Evolutionary conservation across 176 grass and related monocot genomes (phyloP).

Genomic region (Phoenix dactylifera): DNA sequence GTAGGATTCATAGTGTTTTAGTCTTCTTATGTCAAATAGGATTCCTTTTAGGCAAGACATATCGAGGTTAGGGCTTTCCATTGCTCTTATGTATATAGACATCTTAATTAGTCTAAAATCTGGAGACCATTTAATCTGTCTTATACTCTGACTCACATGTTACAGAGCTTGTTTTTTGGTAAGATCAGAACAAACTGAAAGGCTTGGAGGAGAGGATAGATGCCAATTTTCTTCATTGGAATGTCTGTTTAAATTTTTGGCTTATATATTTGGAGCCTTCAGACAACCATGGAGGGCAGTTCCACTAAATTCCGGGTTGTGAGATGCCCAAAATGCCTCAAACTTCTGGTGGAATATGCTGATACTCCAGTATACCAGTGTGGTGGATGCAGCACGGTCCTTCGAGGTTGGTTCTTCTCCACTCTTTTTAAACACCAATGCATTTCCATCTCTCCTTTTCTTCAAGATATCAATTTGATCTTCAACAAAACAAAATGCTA

Average conservation of each 20-base stretch:
- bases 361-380: slow-evolving; percentile 77
- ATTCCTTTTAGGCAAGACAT: too few species aligned
- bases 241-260: not conserved
- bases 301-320: slow-evolving; percentile 63
- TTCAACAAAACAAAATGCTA: too few species aligned
- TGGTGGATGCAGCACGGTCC: slow-evolving; percentile 45
- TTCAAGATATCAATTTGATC: too few species aligned
- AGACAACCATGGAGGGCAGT: slow-evolving; percentile 26
- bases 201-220: not conserved
- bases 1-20: too few species aligned
- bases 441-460: not conserved
- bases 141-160: too few species aligned
- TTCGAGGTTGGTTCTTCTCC: slow-evolving; percentile 49
- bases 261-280: slow-evolving; percentile 1
- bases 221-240: not conserved
- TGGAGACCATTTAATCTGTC: too few species aligned
- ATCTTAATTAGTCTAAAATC: too few species aligned
- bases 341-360: slow-evolving; percentile 78
- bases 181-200: too few species aligned
- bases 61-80: too few species aligned
- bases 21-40: too few species aligned
- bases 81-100: too few species aligned
- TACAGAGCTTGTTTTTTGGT: too few species aligned
- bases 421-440: not conserved
- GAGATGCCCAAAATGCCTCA: slow-evolving; percentile 71